phyloP scores from a whole-genome alignment of 768 basidiomycete genomes.

The Collybiopsis luxurians region DNA sequence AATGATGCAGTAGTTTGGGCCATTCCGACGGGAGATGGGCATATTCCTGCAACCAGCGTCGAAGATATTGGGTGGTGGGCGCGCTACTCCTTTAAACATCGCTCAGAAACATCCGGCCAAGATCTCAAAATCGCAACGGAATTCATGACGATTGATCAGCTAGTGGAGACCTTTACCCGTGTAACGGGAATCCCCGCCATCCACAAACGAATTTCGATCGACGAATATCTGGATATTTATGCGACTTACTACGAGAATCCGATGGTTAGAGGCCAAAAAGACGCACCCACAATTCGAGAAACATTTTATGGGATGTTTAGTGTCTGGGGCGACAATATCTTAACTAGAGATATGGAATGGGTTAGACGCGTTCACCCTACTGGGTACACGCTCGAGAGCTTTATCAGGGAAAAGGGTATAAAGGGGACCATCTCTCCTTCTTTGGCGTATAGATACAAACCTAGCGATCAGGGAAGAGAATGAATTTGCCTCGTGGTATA shows the following conservation, averaged over 20 bases:
- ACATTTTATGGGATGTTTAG: constrained; percentile 45
- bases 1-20: constrained; percentile 40
- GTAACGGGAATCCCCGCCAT: no score
- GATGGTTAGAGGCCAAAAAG: constrained; percentile 26
- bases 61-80: no score
- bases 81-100: no score
- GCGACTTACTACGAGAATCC: constrained; percentile 21
- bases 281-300: constrained; percentile 30
- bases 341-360: no score
- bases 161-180: no score
- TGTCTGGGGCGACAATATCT: constrained; percentile 39
- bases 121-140: no score
- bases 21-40: constrained; percentile 30
- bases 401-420: constrained; percentile 28
- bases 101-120: no score
- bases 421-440: background rate
- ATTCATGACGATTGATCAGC: no score
- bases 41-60: constrained; percentile 36
- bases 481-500: no score
- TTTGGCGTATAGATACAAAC: background rate
- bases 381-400: constrained; percentile 39
- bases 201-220: no score
- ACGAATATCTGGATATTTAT: constrained; percentile 30
- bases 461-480: no score
- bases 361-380: no score